Evolutionary conservation across 768 basidiomycete species (phyloP).

Genomic region (Coprinopsis cinerea): DNA sequence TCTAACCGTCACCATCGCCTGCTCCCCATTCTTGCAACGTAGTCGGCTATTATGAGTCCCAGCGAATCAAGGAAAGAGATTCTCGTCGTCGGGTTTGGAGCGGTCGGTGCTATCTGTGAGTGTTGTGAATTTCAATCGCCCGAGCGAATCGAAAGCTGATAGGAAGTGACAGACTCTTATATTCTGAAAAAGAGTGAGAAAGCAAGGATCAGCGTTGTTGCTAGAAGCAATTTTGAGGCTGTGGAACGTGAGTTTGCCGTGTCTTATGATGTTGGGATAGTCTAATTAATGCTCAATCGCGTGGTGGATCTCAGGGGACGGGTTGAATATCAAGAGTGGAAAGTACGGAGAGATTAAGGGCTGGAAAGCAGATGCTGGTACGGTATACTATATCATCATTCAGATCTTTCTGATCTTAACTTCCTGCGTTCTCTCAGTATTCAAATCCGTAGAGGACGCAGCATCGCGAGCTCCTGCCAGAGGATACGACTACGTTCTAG

Average conservation of each 20-base stretch:
- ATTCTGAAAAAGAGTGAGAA: conserved; percentile 51
- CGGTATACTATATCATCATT: conserved; percentile 21
- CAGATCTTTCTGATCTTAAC: conserved; percentile 1
- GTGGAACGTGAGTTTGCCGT: conserved; percentile 36
- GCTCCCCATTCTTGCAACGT: too few relatives aligned
- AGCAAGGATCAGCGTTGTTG: conserved; percentile 65
- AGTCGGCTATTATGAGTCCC: too few relatives aligned
- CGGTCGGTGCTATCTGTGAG: conserved; percentile 60
- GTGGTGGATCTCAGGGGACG: too few relatives aligned
- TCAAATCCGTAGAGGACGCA: conserved; percentile 53
- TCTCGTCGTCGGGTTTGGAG: conserved; percentile 60
- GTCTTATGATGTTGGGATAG: background rate
- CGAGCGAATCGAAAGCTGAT: background rate
- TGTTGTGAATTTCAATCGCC: background rate
- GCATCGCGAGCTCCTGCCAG: conserved; percentile 25
- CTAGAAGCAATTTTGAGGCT: conserved; percentile 60
- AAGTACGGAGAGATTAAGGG: conserved; percentile 53
- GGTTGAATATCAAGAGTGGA: conserved; percentile 48
- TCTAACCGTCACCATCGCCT: too few relatives aligned
- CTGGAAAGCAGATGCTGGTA: conserved; percentile 64
- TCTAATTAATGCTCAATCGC: background rate
- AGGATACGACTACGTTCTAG: conserved; percentile 64
- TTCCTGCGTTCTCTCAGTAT: conserved; percentile 34
- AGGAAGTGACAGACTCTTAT: conserved; percentile 38
- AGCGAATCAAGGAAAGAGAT: conserved; percentile 47